A percentile compares a stretch with the other conserved stretches of the same genome.
Conservation (phyloP, 176 grass and related monocot genomes). For the Aegilops tauschii region DNA sequence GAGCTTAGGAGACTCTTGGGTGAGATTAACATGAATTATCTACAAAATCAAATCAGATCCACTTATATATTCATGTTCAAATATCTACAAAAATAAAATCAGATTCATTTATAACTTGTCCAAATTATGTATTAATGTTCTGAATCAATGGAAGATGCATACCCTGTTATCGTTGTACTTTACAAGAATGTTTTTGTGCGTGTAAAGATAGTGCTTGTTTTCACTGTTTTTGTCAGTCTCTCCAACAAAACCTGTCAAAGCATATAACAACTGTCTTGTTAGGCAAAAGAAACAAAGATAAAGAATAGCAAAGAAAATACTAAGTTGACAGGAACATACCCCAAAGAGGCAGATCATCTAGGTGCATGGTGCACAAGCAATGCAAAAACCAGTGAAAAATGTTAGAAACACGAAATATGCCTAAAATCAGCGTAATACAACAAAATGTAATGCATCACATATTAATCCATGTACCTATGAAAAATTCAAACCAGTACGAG, state of each 20-base stretch:
- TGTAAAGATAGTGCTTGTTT: conserved; percentile 89
- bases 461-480: conserved; percentile 68
- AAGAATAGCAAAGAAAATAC: conserved; percentile 11
- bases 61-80: conserved; percentile 33
- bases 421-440: conserved; percentile 12
- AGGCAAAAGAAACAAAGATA: not conserved
- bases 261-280: not conserved
- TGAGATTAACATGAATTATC: conserved; percentile 99
- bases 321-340: conserved; percentile 54
- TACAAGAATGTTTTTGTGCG: conserved; percentile 82
- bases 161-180: conserved; percentile 85
- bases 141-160: conserved; percentile 9
- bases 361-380: conserved; percentile 24
- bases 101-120: conserved; percentile 18
- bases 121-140: not conserved
- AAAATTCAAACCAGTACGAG: conserved; percentile 97
- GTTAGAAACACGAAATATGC: conserved; percentile 28
- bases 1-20: conserved; percentile 90
- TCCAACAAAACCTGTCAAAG: conserved; percentile 76
- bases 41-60: conserved; percentile 33
- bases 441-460: conserved; percentile 22
- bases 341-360: conserved; percentile 98
- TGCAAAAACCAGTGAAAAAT: conserved; percentile 20
- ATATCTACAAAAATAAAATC: conserved; percentile 43
- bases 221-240: conserved; percentile 89